These are phyloP conservation scores for Cyberlindnera saturnus DNA, from an alignment of 805 yeast genomes.

Conservation along the genomic window DNA sequence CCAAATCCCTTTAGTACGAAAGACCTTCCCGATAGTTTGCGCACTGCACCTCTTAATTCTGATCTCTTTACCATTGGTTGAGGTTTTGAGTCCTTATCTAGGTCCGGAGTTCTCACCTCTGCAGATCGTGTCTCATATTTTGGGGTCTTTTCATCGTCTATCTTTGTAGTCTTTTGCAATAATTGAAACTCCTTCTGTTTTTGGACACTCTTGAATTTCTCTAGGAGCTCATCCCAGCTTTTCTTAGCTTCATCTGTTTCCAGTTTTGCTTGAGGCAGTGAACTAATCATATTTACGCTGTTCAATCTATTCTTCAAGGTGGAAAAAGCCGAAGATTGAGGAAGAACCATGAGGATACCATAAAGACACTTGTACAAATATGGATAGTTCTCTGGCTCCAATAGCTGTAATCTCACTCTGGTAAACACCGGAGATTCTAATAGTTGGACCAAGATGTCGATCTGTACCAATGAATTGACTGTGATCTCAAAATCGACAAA, in stretches of 20 bases:
- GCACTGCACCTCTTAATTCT: constrained; percentile 19
- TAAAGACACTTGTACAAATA: constrained; percentile 80
- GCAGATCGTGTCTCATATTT: constrained; percentile 18
- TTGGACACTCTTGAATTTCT: constrained; percentile 45
- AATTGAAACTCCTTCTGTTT: constrained; percentile 29
- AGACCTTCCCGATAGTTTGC: constrained; percentile 26
- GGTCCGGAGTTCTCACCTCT: constrained; percentile 14
- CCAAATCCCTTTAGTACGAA: constrained; percentile 26
- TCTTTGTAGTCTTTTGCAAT: constrained; percentile 8
- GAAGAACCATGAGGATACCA: constrained; percentile 88
- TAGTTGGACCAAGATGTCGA: constrained; percentile 84
- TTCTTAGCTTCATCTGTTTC: constrained; percentile 20
- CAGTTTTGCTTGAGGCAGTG: constrained; percentile 6
- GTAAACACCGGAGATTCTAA: constrained; percentile 92
- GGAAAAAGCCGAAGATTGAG: constrained; percentile 89
- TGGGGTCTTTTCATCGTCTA: constrained; percentile 13
- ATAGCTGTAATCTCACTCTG: constrained; percentile 75
- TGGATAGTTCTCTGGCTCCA: constrained; percentile 81
- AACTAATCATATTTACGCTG: constrained; percentile 34
- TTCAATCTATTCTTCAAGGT: constrained; percentile 69
- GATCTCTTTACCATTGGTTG: constrained; percentile 6
- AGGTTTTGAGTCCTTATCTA: constrained; percentile 2
- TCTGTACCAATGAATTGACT: constrained; percentile 72
- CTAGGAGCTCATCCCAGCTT: constrained; percentile 38
- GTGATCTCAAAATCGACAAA: constrained; percentile 79